phyloP scores from a whole-genome alignment of 2,329 filamentous ascomycete species.

The Diaporthe destruens region DNA sequence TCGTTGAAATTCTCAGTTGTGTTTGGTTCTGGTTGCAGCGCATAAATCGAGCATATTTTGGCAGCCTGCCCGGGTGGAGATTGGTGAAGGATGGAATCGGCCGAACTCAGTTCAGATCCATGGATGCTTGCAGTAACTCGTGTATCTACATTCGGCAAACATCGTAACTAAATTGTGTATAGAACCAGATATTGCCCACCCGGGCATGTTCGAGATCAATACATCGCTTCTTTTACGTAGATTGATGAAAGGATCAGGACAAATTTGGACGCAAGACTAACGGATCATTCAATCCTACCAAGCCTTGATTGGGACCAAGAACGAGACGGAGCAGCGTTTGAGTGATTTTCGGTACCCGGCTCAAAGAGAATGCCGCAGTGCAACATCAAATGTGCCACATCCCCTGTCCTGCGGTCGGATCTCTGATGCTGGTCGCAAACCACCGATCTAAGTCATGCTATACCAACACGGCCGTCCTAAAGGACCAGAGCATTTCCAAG shows the following conservation, averaged over 20 bases:
- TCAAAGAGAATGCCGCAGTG: neutral
- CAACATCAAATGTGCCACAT: neutral
- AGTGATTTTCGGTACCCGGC: slow-evolving; percentile 8
- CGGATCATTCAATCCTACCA: neutral
- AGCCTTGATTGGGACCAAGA: neutral
- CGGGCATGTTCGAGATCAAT: neutral
- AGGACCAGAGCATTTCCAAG: neutral
- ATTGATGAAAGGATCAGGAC: neutral
- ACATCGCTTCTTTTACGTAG: neutral
- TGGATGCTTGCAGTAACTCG: neutral
- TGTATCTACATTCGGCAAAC: neutral
- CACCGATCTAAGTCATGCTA: neutral
- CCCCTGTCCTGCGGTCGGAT: neutral
- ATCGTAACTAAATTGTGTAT: neutral
- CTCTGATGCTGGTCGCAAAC: slow-evolving; percentile 4
- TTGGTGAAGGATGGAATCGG: neutral
- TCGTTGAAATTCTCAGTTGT: neutral
- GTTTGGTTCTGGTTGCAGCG: neutral
- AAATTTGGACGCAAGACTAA: neutral
- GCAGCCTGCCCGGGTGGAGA: slow-evolving; percentile 4
- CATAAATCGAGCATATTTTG: neutral
- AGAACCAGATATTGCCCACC: neutral
- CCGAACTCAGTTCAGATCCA: neutral
- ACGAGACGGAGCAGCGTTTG: neutral
- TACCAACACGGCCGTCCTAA: neutral